Conservation (phyloP, 2,329 filamentous ascomycete genomes). For the Coniochaeta sp. region DNA sequence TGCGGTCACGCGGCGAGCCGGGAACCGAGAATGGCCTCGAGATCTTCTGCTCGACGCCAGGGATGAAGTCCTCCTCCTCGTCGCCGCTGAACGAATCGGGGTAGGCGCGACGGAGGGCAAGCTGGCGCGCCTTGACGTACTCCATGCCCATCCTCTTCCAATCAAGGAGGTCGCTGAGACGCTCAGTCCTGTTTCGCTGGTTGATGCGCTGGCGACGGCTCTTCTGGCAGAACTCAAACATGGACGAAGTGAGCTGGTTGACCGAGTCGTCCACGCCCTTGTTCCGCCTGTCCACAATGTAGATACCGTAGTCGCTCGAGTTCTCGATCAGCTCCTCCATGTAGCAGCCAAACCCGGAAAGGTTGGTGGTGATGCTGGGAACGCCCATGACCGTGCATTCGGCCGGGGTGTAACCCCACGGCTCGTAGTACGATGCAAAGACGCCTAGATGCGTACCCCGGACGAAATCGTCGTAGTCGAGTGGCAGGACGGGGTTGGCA, state of each 20-base stretch:
- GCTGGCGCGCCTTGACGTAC: conserved; percentile 93
- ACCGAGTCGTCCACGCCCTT: conserved; percentile 97
- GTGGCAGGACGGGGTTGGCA: conserved; percentile 84
- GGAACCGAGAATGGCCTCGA: conserved; percentile 90
- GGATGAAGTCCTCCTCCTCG: conserved; percentile 84
- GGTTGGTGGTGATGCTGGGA: conserved; percentile 94
- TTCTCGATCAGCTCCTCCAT: conserved; percentile 99
- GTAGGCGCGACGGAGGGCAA: conserved; percentile 87
- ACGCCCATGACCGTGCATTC: conserved; percentile 99
- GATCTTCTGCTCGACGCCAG: conserved; percentile 90
- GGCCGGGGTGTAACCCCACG: conserved; percentile 97
- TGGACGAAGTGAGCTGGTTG: conserved; percentile 84
- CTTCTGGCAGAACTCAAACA: conserved; percentile 93
- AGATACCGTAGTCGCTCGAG: conserved; percentile 95
- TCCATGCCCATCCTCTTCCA: conserved; percentile 99
- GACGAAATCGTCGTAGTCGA: conserved; percentile 98
- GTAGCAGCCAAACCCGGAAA: conserved; percentile 97
- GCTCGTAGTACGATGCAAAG: conserved; percentile 97
- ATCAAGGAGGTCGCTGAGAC: conserved; percentile 88
- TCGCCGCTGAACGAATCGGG: conserved; percentile 76
- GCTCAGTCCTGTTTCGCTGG: conserved; percentile 93
- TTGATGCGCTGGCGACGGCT: conserved; percentile 96
- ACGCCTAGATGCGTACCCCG: conserved; percentile 93
- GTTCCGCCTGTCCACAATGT: conserved; percentile 91
- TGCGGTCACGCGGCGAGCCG: conserved; percentile 81